A percentile compares a stretch with the other conserved stretches of the same genome.
Evolutionary conservation across 495 filamentous ascomycete genomes (phyloP).

Genomic region (Aspergillus carlsbadensis): DNA sequence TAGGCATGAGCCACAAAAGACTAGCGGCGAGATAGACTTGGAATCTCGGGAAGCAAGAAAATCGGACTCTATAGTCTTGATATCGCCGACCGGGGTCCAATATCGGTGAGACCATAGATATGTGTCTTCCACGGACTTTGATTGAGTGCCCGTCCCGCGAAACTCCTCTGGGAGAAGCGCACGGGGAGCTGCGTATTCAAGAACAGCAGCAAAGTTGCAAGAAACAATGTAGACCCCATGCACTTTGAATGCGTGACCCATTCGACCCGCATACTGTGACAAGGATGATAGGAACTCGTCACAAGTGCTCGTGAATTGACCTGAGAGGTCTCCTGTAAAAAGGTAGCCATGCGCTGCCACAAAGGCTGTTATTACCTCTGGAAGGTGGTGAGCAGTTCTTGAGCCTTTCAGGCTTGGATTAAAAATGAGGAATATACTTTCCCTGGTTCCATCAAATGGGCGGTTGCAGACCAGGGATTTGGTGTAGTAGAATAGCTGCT

Average conservation of each 20-base stretch:
- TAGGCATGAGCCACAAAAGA: slow-evolving; percentile 41
- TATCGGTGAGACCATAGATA: slow-evolving; percentile 20
- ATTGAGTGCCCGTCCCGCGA: slow-evolving; percentile 36
- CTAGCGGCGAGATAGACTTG: slow-evolving; percentile 17
- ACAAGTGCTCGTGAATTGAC: slow-evolving; percentile 46
- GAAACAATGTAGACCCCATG: slow-evolving; percentile 55
- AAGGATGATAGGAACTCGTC: slow-evolving; percentile 52
- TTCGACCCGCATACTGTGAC: slow-evolving; percentile 57
- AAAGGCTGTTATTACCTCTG: slow-evolving; percentile 47
- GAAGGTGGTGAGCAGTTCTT: slow-evolving; percentile 25
- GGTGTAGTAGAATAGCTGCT: slow-evolving; percentile 75
- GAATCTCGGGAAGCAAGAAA: slow-evolving; percentile 15
- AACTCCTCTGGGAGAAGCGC: slow-evolving; percentile 38
- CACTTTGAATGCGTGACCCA: slow-evolving; percentile 61
- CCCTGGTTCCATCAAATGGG: slow-evolving; percentile 61
- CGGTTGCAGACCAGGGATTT: slow-evolving; percentile 46
- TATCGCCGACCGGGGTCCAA: slow-evolving; percentile 14
- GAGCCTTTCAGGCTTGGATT: slow-evolving; percentile 57
- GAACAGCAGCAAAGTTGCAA: slow-evolving; percentile 53
- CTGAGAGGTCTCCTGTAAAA: slow-evolving; percentile 54
- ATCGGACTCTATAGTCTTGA: slow-evolving; percentile 12
- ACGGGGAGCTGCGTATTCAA: slow-evolving; percentile 61
- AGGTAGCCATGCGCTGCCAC: slow-evolving; percentile 65
- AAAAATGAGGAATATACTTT: slow-evolving; percentile 71
- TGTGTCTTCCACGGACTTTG: slow-evolving; percentile 29